Evolutionary conservation across 805 yeast species (phyloP).

Genomic region (Nakazawaea wyomingensis): DNA sequence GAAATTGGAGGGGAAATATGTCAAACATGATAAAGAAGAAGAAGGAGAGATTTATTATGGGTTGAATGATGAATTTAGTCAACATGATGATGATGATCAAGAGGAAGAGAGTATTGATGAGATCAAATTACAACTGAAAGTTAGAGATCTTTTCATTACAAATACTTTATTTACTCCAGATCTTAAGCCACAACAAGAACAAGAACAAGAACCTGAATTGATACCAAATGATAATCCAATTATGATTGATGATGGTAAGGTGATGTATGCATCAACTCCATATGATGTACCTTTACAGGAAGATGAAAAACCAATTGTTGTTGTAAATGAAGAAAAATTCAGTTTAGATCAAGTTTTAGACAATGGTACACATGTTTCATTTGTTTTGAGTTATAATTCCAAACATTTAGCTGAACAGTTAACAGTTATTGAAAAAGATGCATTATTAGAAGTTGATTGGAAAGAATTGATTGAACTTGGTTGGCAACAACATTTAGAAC

Average conservation of each 20-base stretch:
- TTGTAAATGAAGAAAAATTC: slow-evolving; percentile 20
- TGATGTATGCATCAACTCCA: slow-evolving; percentile 21
- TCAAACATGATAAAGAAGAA: slow-evolving; percentile 12
- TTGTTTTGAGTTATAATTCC: slow-evolving; percentile 70
- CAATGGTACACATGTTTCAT: slow-evolving; percentile 66
- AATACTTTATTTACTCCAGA: slow-evolving; percentile 16
- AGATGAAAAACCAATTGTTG: too few species aligned
- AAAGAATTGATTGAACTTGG: slow-evolving; percentile 72
- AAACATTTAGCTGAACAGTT: slow-evolving; percentile 69
- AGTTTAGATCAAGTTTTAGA: slow-evolving; percentile 37
- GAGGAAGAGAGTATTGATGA: slow-evolving; percentile 21
- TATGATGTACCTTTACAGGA: slow-evolving; percentile 15
- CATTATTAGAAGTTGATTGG: slow-evolving; percentile 86
- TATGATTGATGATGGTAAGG: slow-evolving; percentile 1
- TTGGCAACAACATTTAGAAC: slow-evolving; percentile 63
- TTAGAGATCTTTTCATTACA: slow-evolving; percentile 28
- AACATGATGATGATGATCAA: slow-evolving; percentile 1
- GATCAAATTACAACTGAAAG: slow-evolving; percentile 25
- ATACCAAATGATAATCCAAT: too few species aligned
- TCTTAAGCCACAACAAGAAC: slow-evolving; percentile 18
- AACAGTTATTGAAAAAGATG: slow-evolving; percentile 82
- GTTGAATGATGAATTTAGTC: slow-evolving; percentile 22
- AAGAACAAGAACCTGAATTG: too few species aligned
- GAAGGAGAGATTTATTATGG: slow-evolving; percentile 18
- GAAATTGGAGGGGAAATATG: slow-evolving; percentile 69